phyloP scores from a whole-genome alignment of 305 asterid species.

The Ilex paraguariensis region DNA sequence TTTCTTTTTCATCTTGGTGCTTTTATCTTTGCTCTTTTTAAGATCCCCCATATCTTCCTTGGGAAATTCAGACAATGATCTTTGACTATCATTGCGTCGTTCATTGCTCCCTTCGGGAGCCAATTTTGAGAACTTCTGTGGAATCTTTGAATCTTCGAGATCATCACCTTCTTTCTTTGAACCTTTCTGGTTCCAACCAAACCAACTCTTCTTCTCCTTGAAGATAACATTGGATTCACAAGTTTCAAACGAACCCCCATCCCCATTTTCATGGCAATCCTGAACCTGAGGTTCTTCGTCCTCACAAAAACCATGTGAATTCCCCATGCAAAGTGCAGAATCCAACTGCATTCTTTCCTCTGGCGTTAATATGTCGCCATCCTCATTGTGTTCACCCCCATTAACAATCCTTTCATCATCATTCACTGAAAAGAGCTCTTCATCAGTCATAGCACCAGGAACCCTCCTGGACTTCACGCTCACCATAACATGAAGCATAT shows the following conservation, averaged over 20 bases:
- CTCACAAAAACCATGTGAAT: constrained; percentile 60
- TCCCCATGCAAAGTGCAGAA: constrained; percentile 82
- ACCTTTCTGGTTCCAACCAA: constrained; percentile 84
- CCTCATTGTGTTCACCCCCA: constrained; percentile 63
- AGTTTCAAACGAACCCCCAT: constrained; percentile 63
- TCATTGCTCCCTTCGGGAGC: constrained; percentile 69
- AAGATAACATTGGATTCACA: constrained; percentile 64
- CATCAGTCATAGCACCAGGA: constrained; percentile 99
- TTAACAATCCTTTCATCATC: constrained; percentile 71
- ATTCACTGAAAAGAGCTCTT: constrained; percentile 81
- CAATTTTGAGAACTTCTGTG: constrained; percentile 71
- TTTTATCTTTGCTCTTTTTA: constrained; percentile 45
- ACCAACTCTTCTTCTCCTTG: constrained; percentile 95
- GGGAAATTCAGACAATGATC: constrained; percentile 66
- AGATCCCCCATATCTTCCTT: constrained; percentile 64
- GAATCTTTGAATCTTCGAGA: constrained; percentile 63
- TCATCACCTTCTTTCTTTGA: constrained; percentile 73
- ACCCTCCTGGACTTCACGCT: constrained; percentile 98
- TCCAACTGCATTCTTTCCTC: constrained; percentile 91
- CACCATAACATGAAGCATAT: constrained; percentile 93
- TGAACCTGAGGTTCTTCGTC: constrained; percentile 70
- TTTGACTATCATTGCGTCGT: constrained; percentile 52
- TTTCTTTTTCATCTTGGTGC: constrained; percentile 41
- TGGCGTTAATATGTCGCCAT: constrained; percentile 82
- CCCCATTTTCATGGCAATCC: constrained; percentile 60